Evolutionary conservation across 345 rosid species (phyloP).

Genomic region (Moringa oleifera): DNA sequence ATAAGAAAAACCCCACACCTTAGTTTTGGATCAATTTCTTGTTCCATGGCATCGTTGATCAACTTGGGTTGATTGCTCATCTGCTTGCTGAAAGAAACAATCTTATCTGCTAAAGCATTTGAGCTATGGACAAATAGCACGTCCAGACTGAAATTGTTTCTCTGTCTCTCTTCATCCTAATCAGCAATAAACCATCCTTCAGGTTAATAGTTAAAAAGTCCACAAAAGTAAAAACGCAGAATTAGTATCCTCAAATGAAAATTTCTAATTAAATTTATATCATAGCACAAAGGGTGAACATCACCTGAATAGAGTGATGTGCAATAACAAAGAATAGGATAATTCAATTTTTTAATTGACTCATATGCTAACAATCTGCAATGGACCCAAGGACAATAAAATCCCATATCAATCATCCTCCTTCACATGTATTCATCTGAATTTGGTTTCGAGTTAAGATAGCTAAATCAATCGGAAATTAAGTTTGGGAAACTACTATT

Average conservation of each 20-base stretch:
- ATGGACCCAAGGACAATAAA: too few species aligned
- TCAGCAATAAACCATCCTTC: background rate
- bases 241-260: too few species aligned
- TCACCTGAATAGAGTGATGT: background rate
- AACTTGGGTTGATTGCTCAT: background rate
- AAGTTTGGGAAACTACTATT: too few species aligned
- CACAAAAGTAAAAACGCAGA: background rate
- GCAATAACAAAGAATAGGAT: too few species aligned
- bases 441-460: too few species aligned
- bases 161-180: constrained; percentile 27
- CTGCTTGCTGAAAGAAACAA: constrained; percentile 5
- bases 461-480: too few species aligned
- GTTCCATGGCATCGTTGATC: background rate
- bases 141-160: constrained; percentile 23
- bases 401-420: too few species aligned
- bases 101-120: constrained; percentile 14
- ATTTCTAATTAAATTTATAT: too few species aligned
- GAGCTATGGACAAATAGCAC: constrained; percentile 21
- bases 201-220: background rate
- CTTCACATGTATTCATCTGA: too few species aligned
- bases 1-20: constrained; percentile 10
- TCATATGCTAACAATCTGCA: too few species aligned
- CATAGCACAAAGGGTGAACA: background rate
- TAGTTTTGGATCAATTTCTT: constrained; percentile 19
- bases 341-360: too few species aligned